Percentiles rank a stretch among this genome's conserved stretches.
phyloP scores from a whole-genome alignment of 768 basidiomycete species.

The Clitopilus hobsonii region DNA sequence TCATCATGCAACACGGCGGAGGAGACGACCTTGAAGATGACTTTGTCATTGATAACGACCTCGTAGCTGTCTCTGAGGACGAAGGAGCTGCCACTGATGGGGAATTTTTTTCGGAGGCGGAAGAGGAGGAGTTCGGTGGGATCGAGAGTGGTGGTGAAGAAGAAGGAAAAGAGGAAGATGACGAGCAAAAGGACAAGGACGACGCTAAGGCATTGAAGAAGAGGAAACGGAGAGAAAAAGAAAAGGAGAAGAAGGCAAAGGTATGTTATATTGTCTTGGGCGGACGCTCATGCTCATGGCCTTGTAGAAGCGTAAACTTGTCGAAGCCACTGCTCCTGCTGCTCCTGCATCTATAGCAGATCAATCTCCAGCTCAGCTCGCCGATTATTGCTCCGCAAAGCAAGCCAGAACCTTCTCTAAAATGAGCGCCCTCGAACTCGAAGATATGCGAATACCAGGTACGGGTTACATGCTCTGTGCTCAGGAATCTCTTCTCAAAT shows the following conservation, averaged over 20 bases:
- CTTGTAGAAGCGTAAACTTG: conserved; percentile 63
- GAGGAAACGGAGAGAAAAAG: conserved; percentile 68
- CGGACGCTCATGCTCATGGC: conserved; percentile 4
- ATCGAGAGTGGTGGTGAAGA: conserved; percentile 27
- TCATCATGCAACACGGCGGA: conserved; percentile 20
- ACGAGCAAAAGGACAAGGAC: conserved; percentile 6
- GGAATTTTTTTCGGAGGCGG: conserved; percentile 22
- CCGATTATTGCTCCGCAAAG: conserved; percentile 57
- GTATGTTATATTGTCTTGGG: conserved; percentile 24
- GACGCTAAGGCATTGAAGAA: conserved; percentile 45
- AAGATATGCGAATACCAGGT: conserved; percentile 79
- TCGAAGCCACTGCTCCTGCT: conserved; percentile 20
- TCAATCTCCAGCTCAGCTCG: conserved; percentile 53
- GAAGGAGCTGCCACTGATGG: conserved; percentile 32
- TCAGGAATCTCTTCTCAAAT: conserved; percentile 35
- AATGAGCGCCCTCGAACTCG: conserved; percentile 72
- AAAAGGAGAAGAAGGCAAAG: conserved; percentile 72
- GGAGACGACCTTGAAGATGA: conserved; percentile 87
- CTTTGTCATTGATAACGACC: conserved; percentile 64
- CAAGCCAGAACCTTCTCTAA: conserved; percentile 69
- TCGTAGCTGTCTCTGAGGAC: conserved; percentile 63
- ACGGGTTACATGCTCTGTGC: conserved; percentile 17
- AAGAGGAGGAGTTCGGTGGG: conserved; percentile 27
- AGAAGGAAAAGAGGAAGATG: conserved; percentile 22
- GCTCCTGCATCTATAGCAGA: conserved; percentile 40